Evolutionary conservation across 805 yeast species (phyloP).

Genomic region (Candida suzukii): DNA sequence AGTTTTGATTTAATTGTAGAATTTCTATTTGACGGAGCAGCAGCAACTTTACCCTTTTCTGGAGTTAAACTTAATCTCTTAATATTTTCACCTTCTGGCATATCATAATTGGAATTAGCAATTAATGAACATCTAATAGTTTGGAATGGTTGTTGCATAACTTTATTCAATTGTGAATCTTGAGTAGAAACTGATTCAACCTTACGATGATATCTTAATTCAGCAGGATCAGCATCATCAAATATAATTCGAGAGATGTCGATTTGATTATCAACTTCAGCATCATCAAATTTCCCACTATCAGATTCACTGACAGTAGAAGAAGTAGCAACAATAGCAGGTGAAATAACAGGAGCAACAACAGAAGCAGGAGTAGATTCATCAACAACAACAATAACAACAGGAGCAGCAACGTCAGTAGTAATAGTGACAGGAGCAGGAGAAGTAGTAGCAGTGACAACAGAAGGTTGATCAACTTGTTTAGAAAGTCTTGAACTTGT

Average conservation of each 20-base stretch:
- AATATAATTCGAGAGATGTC: neutral
- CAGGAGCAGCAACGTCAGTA: no score
- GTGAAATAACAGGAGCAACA: neutral
- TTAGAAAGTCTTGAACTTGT: neutral
- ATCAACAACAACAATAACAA: no score
- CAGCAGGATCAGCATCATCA: slow-evolving; percentile 6
- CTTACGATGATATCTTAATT: slow-evolving; percentile 19
- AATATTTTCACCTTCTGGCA: slow-evolving; percentile 13
- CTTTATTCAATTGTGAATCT: slow-evolving; percentile 14
- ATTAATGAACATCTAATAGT: slow-evolving; percentile 20
- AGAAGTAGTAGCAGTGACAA: no score
- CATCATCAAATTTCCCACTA: slow-evolving; percentile 23
- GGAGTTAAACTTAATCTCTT: slow-evolving; percentile 20
- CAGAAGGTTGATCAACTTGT: no score
- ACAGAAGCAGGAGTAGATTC: neutral
- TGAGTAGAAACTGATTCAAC: slow-evolving; percentile 18
- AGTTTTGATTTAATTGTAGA: neutral
- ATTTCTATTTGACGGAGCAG: neutral
- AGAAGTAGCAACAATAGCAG: neutral
- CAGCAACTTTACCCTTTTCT: slow-evolving; percentile 10
- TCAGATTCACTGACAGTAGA: neutral
- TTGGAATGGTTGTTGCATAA: slow-evolving; percentile 12
- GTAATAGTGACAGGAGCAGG: no score
- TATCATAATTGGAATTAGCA: slow-evolving; percentile 20
- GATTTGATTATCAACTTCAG: slow-evolving; percentile 11